Percentiles rank a stretch among this genome's conserved stretches.
Conservation (phyloP, 2,329 filamentous ascomycete genomes). For the Fusarium heterosporum region DNA sequence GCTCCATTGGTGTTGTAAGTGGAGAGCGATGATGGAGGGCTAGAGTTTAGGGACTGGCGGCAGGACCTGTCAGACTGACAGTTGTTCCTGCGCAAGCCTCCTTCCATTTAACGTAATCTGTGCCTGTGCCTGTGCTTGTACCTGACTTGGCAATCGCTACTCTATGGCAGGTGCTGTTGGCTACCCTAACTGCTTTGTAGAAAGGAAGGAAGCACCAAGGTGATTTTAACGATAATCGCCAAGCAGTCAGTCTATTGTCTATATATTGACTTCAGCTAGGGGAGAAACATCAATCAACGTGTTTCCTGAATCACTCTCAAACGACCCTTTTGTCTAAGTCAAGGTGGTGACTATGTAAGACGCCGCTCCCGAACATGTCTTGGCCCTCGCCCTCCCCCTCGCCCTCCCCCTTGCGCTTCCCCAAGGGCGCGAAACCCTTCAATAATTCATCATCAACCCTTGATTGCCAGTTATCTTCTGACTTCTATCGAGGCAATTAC, state of each 20-base stretch:
- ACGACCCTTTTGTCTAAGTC: not conserved
- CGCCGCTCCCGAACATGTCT: slow-evolving; percentile 32
- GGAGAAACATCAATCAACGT: slow-evolving; percentile 6
- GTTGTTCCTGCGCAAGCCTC: slow-evolving; percentile 39
- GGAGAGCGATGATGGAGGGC: slow-evolving; percentile 8
- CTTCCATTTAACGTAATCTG: slow-evolving; percentile 11
- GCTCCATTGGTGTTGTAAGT: slow-evolving; percentile 8
- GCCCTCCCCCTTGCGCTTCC: slow-evolving; percentile 13
- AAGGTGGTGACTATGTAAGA: not conserved
- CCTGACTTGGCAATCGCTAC: not conserved
- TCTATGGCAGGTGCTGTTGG: not conserved
- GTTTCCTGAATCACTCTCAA: not conserved
- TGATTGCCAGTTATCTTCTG: not conserved
- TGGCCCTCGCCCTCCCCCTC: slow-evolving; percentile 15
- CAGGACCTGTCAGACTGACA: slow-evolving; percentile 6
- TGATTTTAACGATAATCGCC: not conserved
- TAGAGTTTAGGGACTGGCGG: slow-evolving; percentile 1
- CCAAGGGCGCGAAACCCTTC: slow-evolving; percentile 13
- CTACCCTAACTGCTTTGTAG: not conserved
- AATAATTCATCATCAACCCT: slow-evolving; percentile 8
- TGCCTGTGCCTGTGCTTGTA: slow-evolving; percentile 10
- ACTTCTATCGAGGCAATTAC: not conserved
- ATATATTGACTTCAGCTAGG: not conserved
- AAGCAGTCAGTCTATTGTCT: not conserved
- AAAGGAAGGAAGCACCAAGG: not conserved